A percentile compares a stretch with the other conserved stretches of the same genome.
Evolutionary conservation across 495 filamentous ascomycete species (phyloP).

Genomic region (Penicillium manginii): DNA sequence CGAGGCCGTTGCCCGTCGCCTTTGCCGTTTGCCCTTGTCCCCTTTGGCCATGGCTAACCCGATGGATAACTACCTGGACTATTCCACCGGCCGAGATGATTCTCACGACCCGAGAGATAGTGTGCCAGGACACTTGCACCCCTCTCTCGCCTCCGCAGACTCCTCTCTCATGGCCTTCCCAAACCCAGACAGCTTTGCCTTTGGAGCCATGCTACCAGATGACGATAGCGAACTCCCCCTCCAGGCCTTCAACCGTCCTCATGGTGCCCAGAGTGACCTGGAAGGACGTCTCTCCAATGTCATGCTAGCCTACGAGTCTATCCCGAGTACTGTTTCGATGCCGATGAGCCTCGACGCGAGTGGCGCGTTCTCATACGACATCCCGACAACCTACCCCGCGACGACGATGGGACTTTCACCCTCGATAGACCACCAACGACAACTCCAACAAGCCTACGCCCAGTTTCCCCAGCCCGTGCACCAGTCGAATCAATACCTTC

Average conservation of each 20-base stretch:
- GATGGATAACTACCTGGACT: constrained; percentile 22
- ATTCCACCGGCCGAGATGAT: constrained; percentile 15
- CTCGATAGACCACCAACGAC: constrained; percentile 26
- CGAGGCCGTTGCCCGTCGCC: no score
- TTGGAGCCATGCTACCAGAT: constrained; percentile 28
- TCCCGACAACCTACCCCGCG: constrained; percentile 27
- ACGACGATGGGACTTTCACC: constrained; percentile 26
- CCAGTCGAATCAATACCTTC: constrained; percentile 2
- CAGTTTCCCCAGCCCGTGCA: constrained; percentile 13
- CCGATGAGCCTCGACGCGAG: constrained; percentile 28
- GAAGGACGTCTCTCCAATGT: constrained; percentile 32
- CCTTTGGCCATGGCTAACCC: constrained; percentile 20
- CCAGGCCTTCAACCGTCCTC: constrained; percentile 19
- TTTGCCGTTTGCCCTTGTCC: background rate
- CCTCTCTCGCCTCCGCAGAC: constrained; percentile 17
- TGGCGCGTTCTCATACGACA: constrained; percentile 33
- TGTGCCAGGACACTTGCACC: constrained; percentile 9
- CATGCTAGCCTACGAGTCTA: constrained; percentile 37
- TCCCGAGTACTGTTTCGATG: constrained; percentile 25
- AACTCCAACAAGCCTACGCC: constrained; percentile 21
- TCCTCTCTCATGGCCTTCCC: constrained; percentile 23
- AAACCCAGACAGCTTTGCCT: constrained; percentile 22
- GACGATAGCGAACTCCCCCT: constrained; percentile 23
- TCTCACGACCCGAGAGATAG: constrained; percentile 8
- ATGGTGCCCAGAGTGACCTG: constrained; percentile 17